phyloP scores from a whole-genome alignment of 1,139 yeast genomes.

The Suhomyces wounanorum region DNA sequence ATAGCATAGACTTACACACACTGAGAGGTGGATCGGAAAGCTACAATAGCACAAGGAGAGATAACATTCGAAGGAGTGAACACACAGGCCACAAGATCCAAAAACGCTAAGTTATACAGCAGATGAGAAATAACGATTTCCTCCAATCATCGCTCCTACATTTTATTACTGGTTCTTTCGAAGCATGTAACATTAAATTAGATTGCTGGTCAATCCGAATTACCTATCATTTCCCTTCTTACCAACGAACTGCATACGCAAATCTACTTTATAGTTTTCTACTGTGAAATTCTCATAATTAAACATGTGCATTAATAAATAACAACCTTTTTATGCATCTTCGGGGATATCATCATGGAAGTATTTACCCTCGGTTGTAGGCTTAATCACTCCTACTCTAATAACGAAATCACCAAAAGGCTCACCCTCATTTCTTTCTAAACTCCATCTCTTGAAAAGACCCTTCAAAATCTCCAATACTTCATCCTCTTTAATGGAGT shows the following conservation, averaged over 20 bases:
- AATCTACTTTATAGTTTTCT: no score
- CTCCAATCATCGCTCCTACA: no score
- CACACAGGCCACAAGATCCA: background rate
- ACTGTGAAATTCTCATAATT: background rate
- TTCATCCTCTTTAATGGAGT: constrained; percentile 89
- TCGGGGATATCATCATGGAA: constrained; percentile 95
- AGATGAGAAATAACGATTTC: no score
- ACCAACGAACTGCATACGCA: background rate
- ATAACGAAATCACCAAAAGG: constrained; percentile 94
- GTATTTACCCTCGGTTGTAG: constrained; percentile 86
- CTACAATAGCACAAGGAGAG: background rate
- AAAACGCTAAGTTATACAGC: background rate
- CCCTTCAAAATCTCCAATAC: constrained; percentile 77
- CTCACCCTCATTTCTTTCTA: constrained; percentile 87
- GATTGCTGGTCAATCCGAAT: background rate
- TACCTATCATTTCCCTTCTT: background rate
- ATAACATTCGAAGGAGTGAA: background rate
- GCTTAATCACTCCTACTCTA: constrained; percentile 82
- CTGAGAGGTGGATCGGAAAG: background rate
- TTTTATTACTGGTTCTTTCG: no score
- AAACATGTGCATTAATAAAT: constrained; percentile 1
- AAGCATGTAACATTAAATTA: background rate
- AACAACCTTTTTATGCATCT: constrained; percentile 49
- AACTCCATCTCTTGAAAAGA: constrained; percentile 89
- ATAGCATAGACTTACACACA: background rate